phyloP scores from a whole-genome alignment of 371 early-diverging fungal genomes.

The Choanephora cucurbitarum region DNA sequence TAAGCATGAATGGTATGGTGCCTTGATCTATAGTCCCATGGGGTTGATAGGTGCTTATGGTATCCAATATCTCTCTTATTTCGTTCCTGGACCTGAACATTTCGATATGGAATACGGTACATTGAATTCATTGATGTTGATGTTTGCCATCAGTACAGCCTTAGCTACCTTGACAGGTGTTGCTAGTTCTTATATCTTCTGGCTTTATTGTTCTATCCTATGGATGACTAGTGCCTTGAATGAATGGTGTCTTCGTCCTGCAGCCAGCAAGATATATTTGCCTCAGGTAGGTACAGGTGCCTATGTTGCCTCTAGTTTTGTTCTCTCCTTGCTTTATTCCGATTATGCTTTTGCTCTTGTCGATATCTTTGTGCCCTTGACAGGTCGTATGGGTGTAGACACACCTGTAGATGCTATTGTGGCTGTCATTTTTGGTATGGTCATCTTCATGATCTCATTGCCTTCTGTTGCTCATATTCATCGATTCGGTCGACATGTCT shows the following conservation, averaged over 20 bases:
- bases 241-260: conserved; percentile 35
- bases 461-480: conserved; percentile 61
- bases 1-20: conserved; percentile 60
- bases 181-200: conserved; percentile 54
- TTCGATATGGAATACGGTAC: conserved; percentile 47
- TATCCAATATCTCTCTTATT: conserved; percentile 42
- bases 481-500: conserved; percentile 47
- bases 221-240: conserved; percentile 29
- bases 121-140: conserved; percentile 36
- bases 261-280: conserved; percentile 15
- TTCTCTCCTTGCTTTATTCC: conserved; percentile 49
- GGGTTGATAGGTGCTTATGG: conserved; percentile 51
- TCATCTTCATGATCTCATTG: conserved; percentile 49
- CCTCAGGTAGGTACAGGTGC: conserved; percentile 33
- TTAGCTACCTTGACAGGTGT: conserved; percentile 49
- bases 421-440: conserved; percentile 60
- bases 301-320: conserved; percentile 45
- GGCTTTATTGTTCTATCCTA: conserved; percentile 39
- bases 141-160: conserved; percentile 39
- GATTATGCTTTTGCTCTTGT: conserved; percentile 54
- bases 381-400: conserved; percentile 73
- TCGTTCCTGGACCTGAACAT: conserved; percentile 38
- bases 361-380: conserved; percentile 74
- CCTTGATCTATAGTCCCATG: conserved; percentile 57
- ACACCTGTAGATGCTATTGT: conserved; percentile 73